Evolutionary conservation across 345 rosid genomes (phyloP).

Genomic region (Cardamine occulta): DNA sequence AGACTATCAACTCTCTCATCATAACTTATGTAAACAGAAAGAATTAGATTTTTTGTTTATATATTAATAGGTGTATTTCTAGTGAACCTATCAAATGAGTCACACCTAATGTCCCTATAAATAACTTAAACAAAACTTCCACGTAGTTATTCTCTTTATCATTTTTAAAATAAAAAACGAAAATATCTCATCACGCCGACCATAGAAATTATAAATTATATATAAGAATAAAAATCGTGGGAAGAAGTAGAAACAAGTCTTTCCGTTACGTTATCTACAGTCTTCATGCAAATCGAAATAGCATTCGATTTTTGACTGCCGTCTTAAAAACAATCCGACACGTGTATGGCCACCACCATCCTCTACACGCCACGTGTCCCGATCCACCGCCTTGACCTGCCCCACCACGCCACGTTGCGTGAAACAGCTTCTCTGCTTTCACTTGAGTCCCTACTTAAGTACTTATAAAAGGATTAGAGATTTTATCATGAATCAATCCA

Average conservation of each 20-base stretch:
- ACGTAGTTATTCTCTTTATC: constrained; percentile 1
- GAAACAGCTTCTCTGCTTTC: constrained; percentile 2
- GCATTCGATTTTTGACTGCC: constrained; percentile 5
- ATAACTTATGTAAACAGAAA: background rate
- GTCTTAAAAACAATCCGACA: constrained; percentile 12
- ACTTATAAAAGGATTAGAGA: constrained; percentile 10
- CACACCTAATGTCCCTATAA: constrained; percentile 15
- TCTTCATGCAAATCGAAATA: constrained; percentile 32
- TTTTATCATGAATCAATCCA: background rate
- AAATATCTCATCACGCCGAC: constrained; percentile 30
- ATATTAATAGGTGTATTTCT: background rate
- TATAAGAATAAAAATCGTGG: constrained; percentile 24
- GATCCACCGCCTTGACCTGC: constrained; percentile 24
- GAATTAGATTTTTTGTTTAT: background rate
- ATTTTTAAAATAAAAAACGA: background rate
- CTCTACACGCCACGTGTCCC: constrained; percentile 24
- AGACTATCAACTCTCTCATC: no score
- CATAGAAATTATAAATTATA: background rate
- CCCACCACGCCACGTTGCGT: constrained; percentile 42
- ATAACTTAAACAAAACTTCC: constrained; percentile 17
- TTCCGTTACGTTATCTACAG: constrained; percentile 26
- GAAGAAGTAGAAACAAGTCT: constrained; percentile 12
- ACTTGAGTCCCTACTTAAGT: constrained; percentile 16
- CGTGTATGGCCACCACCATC: constrained; percentile 34
- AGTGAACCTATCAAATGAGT: background rate